Evolutionary conservation across 306 rosid genomes (phyloP), one percentile per base, ranked within the genome.

Genomic region (Dryas alaskensis): DNA sequence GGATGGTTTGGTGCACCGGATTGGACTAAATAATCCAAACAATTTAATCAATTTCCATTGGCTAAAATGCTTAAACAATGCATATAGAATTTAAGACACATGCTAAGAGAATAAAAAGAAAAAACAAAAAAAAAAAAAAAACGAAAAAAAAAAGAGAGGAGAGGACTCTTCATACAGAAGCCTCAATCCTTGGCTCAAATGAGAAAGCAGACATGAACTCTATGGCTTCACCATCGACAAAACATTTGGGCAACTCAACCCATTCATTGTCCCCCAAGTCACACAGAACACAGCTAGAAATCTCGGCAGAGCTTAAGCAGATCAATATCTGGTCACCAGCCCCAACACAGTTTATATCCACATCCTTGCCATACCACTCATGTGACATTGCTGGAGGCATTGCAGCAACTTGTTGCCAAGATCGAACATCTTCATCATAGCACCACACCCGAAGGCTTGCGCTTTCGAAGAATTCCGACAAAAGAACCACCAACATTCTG

Each of bases 181-280:
- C 97, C 83, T 94, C 98, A 55, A 94, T 91, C 82, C 98, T 84
- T 2, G 98, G 98, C 87, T 94, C 90, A 60, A 94, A 88, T 17
- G 97, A 84, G 78, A 91, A 88, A 19, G 97, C 94, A 75, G 97
- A 91, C 97, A 89, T 86, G 77, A 94, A 94, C 80, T 91, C 93
- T 10, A 86, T 58, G 70, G 86, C 85, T 81, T 84, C 85, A 47
- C 98, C 97, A 70, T 87, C 81, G 9, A 87, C 69, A 79, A 75
- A 79, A 76, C 97, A 91, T 17, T 82, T 88, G 8, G 92, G 92
- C 81, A 94, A 84, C 74, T 88, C 92, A 55, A 70, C 61, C 98
- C 98, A 94, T 19, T 78, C 82, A 78, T 89, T 85, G 69, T 81
- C 78, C 63, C 48, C 81, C 82, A 91, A 74, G 78, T 91, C 92